phyloP scores from a whole-genome alignment of 306 rosid genomes.

The Inga oerstediana region DNA sequence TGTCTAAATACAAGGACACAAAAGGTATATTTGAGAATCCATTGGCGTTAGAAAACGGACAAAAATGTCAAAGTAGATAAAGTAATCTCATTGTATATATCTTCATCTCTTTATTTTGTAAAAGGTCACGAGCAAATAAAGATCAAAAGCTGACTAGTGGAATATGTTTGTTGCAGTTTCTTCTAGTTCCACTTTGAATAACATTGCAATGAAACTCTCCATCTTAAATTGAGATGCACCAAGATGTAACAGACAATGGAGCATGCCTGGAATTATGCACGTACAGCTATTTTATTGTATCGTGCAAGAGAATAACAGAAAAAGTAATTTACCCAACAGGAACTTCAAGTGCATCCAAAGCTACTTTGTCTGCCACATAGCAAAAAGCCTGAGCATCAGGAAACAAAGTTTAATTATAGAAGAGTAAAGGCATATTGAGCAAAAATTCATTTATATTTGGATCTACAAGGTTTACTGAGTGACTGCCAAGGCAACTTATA shows the following conservation, averaged over 20 bases:
- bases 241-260: not conserved
- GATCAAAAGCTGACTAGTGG: not conserved
- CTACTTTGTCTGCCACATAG: slow-evolving; percentile 60
- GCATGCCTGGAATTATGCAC: not conserved
- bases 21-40: not conserved
- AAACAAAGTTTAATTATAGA: not conserved
- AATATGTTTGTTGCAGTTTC: not conserved
- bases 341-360: slow-evolving; percentile 79
- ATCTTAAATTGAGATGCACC: not conserved
- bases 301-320: not conserved
- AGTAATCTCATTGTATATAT: not conserved
- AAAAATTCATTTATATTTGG: not conserved
- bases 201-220: not conserved
- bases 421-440: not conserved
- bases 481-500: slow-evolving; percentile 3
- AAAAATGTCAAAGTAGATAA: not conserved
- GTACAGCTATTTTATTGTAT: not conserved
- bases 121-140: not conserved
- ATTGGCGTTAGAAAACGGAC: not conserved
- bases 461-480: not conserved
- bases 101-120: not conserved
- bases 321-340: slow-evolving; percentile 77
- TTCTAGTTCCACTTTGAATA: not conserved
- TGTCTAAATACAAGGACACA: not conserved
- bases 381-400: slow-evolving; percentile 19